Conservation (phyloP, 2,329 filamentous ascomycete genomes). For the Aspergillus glaucus region DNA sequence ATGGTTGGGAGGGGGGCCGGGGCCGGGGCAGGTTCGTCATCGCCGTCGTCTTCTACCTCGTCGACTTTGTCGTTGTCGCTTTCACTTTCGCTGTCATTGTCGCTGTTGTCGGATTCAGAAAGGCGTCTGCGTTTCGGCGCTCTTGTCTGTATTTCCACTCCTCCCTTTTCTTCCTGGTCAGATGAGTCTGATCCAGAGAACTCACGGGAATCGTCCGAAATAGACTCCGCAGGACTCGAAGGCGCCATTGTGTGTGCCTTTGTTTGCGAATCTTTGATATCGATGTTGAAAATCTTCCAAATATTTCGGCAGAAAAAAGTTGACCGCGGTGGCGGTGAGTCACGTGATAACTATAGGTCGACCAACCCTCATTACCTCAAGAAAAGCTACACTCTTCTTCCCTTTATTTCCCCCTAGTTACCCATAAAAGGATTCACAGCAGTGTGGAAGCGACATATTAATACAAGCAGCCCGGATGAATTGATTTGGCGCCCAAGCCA, state of each 20-base stretch:
- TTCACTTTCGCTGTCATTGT: neutral
- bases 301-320: conserved; percentile 29
- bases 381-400: no score
- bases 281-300: conserved; percentile 19
- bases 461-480: no score
- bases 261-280: conserved; percentile 8
- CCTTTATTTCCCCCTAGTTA: no score
- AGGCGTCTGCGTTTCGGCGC: conserved; percentile 35
- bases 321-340: conserved; percentile 24
- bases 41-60: neutral
- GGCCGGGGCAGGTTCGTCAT: conserved; percentile 12
- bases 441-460: no score
- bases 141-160: conserved; percentile 20
- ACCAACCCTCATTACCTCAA: neutral
- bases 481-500: no score
- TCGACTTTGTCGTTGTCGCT: neutral
- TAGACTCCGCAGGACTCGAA: conserved; percentile 15
- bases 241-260: conserved; percentile 20
- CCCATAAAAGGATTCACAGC: no score
- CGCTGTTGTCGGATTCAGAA: conserved; percentile 21
- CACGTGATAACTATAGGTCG: conserved; percentile 4
- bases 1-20: conserved; percentile 31
- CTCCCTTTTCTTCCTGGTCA: conserved; percentile 14
- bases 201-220: conserved; percentile 15
- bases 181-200: conserved; percentile 9